phyloP scores from a whole-genome alignment of 2,329 filamentous ascomycete genomes.

The Aplosporella prunicola region DNA sequence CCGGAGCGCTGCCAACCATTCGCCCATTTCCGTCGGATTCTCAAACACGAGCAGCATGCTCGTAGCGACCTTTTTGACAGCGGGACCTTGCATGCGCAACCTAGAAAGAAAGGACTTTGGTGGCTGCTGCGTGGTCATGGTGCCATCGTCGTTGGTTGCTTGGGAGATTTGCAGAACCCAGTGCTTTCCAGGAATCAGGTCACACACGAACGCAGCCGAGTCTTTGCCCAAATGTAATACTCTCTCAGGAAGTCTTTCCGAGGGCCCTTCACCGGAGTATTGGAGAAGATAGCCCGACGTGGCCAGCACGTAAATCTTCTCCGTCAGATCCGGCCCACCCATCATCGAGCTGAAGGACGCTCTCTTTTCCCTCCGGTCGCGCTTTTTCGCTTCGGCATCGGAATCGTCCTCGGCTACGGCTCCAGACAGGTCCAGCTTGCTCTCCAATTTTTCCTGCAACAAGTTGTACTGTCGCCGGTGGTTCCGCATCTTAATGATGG shows the following conservation, averaged over 20 bases:
- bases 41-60: slow-evolving; percentile 67
- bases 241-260: slow-evolving; percentile 65
- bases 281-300: slow-evolving; percentile 66
- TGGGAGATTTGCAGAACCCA: slow-evolving; percentile 73
- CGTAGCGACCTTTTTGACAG: slow-evolving; percentile 46
- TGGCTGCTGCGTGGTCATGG: slow-evolving; percentile 37
- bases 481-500: slow-evolving; percentile 50
- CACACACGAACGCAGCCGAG: slow-evolving; percentile 71
- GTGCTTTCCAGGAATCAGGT: slow-evolving; percentile 68
- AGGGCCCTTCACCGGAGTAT: slow-evolving; percentile 60
- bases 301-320: slow-evolving; percentile 63
- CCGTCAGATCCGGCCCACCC: slow-evolving; percentile 53
- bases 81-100: slow-evolving; percentile 49
- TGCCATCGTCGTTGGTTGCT: slow-evolving; percentile 50
- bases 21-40: slow-evolving; percentile 63
- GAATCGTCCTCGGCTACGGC: slow-evolving; percentile 23
- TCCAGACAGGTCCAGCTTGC: slow-evolving; percentile 12
- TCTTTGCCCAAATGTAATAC: slow-evolving; percentile 61
- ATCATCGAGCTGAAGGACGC: slow-evolving; percentile 27
- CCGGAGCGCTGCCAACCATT: slow-evolving; percentile 61
- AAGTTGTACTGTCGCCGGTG: slow-evolving; percentile 44
- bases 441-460: slow-evolving; percentile 28
- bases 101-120: slow-evolving; percentile 56
- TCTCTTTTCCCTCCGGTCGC: slow-evolving; percentile 32
- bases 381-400: slow-evolving; percentile 21